phyloP scores from a whole-genome alignment of 345 rosid genomes.

The Citrus cavaleriei region DNA sequence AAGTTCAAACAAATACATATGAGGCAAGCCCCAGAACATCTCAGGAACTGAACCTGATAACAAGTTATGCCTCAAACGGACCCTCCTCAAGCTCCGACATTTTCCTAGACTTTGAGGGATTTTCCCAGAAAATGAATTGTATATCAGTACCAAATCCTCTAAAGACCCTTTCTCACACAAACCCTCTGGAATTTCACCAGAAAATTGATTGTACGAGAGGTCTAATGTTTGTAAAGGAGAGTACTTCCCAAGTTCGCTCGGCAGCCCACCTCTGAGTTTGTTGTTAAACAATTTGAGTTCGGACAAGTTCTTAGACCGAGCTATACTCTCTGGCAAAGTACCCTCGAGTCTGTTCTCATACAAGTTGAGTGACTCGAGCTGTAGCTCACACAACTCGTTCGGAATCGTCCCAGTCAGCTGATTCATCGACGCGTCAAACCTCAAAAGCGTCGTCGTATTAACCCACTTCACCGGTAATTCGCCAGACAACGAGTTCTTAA shows the following conservation, averaged over 20 bases:
- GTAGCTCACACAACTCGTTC: constrained; percentile 46
- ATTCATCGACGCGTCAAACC: constrained; percentile 72
- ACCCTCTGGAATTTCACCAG: constrained; percentile 58
- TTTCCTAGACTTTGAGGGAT: constrained; percentile 55
- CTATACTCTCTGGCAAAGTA: constrained; percentile 55
- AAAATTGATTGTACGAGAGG: constrained; percentile 58
- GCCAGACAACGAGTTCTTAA: constrained; percentile 66
- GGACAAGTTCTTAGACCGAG: constrained; percentile 42
- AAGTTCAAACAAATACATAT: constrained; percentile 60
- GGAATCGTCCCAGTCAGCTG: constrained; percentile 62
- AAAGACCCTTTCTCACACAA: constrained; percentile 52
- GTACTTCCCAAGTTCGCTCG: constrained; percentile 60
- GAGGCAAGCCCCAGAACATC: constrained; percentile 73
- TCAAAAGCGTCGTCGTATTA: constrained; percentile 43
- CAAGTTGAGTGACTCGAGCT: constrained; percentile 61
- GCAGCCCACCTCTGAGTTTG: constrained; percentile 56
- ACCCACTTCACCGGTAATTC: constrained; percentile 46
- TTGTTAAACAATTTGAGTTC: constrained; percentile 79
- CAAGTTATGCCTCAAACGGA: constrained; percentile 53
- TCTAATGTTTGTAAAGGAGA: constrained; percentile 52
- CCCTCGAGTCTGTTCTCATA: constrained; percentile 70
- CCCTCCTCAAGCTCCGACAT: constrained; percentile 62
- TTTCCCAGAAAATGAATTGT: constrained; percentile 64
- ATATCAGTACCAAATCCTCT: constrained; percentile 54
- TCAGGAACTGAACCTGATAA: constrained; percentile 60